These are phyloP conservation scores for Allantophomopsis cytisporea DNA, from an alignment of 2,329 filamentous ascomycete species.

Conservation along the genomic window DNA sequence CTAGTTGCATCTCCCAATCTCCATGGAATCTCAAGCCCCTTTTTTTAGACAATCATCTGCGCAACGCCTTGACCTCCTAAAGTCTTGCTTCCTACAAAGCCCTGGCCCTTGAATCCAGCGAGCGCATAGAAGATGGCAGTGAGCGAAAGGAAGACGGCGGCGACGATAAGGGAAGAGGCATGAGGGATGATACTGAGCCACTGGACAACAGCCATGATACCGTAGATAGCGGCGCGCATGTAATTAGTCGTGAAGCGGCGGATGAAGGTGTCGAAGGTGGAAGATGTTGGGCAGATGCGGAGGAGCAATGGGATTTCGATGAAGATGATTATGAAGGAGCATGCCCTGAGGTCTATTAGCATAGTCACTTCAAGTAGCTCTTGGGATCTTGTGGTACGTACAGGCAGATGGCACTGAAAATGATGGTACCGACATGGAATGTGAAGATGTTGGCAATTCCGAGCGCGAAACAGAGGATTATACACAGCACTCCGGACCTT, in stretches of 20 bases:
- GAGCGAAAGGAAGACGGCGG: constrained; percentile 66
- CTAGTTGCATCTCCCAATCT: too few species aligned
- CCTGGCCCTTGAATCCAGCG: constrained; percentile 70
- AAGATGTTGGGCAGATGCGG: constrained; percentile 91
- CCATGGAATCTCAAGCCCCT: neutral
- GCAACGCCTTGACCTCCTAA: constrained; percentile 86
- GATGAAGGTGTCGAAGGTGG: constrained; percentile 78
- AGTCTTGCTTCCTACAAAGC: constrained; percentile 88
- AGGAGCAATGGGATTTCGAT: constrained; percentile 88
- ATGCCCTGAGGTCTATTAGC: constrained; percentile 35
- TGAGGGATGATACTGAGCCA: constrained; percentile 62
- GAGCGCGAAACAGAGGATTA: constrained; percentile 57
- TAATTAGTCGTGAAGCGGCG: constrained; percentile 92
- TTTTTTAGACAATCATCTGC: constrained; percentile 83
- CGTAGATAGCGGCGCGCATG: constrained; percentile 84
- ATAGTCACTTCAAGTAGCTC: neutral
- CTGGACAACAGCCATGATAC: constrained; percentile 66
- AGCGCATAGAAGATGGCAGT: constrained; percentile 70
- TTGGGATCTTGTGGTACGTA: constrained; percentile 20
- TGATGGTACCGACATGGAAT: constrained; percentile 25
- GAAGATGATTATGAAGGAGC: constrained; percentile 64
- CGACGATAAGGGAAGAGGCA: constrained; percentile 67
- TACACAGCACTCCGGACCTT: constrained; percentile 58
- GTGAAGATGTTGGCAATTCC: constrained; percentile 57
- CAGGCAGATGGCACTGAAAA: constrained; percentile 36